These are phyloP conservation scores for Fragaria ananassa DNA, from an alignment of 306 rosid species.

Conservation along the genomic window DNA sequence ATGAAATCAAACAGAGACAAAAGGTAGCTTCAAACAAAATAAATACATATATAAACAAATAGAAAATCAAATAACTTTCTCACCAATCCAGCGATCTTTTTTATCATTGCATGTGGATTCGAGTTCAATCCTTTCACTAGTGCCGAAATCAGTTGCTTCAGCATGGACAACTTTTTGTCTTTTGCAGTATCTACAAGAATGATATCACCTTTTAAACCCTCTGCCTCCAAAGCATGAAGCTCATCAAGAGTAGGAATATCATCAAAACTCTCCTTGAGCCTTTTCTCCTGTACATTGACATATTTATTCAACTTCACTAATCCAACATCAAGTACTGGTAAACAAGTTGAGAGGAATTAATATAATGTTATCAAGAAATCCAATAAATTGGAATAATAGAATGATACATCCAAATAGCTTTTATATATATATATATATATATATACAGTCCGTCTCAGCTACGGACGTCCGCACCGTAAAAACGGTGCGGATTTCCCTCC, in stretches of 20 bases:
- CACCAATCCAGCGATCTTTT: conserved; percentile 96
- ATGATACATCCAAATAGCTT: not conserved
- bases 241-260: conserved; percentile 84
- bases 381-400: not conserved
- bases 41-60: not conserved
- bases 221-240: conserved; percentile 71
- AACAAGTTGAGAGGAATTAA: not conserved
- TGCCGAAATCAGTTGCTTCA: conserved; percentile 78
- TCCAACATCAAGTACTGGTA: conserved; percentile 10
- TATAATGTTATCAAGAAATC: not conserved
- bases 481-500: too few relatives aligned
- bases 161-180: conserved; percentile 89
- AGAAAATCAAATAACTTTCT: conserved; percentile 17
- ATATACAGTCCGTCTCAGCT: too few relatives aligned
- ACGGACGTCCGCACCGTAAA: too few relatives aligned
- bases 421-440: not conserved
- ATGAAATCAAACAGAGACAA: not conserved
- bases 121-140: conserved; percentile 90
- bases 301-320: not conserved
- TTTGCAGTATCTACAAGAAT: conserved; percentile 85
- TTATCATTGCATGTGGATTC: conserved; percentile 81
- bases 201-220: conserved; percentile 77
- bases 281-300: conserved; percentile 63
- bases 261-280: conserved; percentile 78
- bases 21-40: not conserved